Base-by-base conservation (phyloP, 257 asterid genomes). In the Petunia secreta region DNA sequence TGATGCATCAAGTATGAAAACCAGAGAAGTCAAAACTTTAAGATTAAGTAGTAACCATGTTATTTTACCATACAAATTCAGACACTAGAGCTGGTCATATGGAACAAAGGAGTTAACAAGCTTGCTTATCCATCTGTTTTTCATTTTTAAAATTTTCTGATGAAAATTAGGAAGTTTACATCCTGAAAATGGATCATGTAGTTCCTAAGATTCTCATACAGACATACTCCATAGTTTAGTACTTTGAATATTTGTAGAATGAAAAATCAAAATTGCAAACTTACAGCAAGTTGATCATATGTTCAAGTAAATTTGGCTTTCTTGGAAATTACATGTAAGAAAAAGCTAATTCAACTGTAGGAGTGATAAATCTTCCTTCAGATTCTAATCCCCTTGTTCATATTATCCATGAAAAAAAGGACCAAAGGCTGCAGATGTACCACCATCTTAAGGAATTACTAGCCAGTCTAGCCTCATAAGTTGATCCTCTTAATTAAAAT, bases 1-100 rank as follows among this genome's bases (percentile, higher is more conserved):
- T 82, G 68, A 71, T 39, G 38, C 76, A 44, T 46, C 63, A 75
- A 40, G 76, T 16, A 82, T 75, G 53, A 39, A 36, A 60, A 8
- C 68, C 52, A 2, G 63, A 41, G 1, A 34, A 71, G 34, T 66
- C 0, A 75, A 14, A 43, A 79, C 11, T 66, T 59, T 55, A 52
- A 75, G 40, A 52, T 53, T 52, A 53, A 16, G 46, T 39, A 75
- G 58, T 16, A 68, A 1, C 8, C 14, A 43, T 43, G 0, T 55
- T 5, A 8, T 59, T 36, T 3, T 38, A 66, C 75, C 9, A 8
- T 44, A 43, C 75, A 68, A 4, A 9, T 50, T 50, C 55, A 50
- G 55, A 25, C 25, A 25, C 25, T 25, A 50, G 11, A 41, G 75
- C 43, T 67, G 54, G 14, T 67, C 11, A 8, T 68, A 38, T 46